A percentile compares a stretch with the other conserved stretches of the same genome.
phyloP scores from a whole-genome alignment of 768 basidiomycete species.

The Lentinula sp. region DNA sequence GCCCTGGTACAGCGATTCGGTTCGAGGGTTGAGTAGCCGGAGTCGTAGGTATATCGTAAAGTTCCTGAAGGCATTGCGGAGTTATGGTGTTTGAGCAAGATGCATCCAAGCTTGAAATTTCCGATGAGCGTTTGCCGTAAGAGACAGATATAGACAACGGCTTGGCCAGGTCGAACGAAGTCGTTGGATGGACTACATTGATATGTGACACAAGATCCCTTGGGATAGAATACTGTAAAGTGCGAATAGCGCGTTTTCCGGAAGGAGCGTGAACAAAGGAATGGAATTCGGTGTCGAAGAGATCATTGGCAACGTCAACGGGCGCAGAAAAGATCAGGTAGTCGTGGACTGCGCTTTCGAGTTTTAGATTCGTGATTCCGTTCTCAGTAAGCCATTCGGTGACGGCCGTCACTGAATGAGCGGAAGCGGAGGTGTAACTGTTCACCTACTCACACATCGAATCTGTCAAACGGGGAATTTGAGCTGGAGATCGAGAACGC shows the following conservation, averaged over 20 bases:
- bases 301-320: constrained; percentile 16
- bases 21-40: constrained; percentile 13
- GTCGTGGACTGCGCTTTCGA: constrained; percentile 13
- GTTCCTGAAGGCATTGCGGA: constrained; percentile 18
- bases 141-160: constrained; percentile 3
- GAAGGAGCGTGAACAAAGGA: constrained; percentile 13
- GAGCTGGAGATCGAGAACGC: neutral
- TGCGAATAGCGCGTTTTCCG: constrained; percentile 14
- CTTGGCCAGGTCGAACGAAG: constrained; percentile 7
- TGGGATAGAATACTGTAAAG: constrained; percentile 18
- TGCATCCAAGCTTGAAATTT: neutral
- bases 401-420: constrained; percentile 11
- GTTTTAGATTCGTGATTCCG: constrained; percentile 11
- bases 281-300: constrained; percentile 16
- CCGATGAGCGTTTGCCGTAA: neutral
- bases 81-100: constrained; percentile 14
- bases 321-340: constrained; percentile 16
- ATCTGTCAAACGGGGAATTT: neutral
- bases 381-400: constrained; percentile 14
- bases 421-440: constrained; percentile 12
- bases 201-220: constrained; percentile 14
- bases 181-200: constrained; percentile 19
- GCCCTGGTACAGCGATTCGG: constrained; percentile 15
- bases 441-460: constrained; percentile 11
- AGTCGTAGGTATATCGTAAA: constrained; percentile 19